Percentiles rank a stretch among this genome's conserved stretches.
Evolutionary conservation across 139 green algal genomes (phyloP).

Genomic region (Volvox reticuliferus): DNA sequence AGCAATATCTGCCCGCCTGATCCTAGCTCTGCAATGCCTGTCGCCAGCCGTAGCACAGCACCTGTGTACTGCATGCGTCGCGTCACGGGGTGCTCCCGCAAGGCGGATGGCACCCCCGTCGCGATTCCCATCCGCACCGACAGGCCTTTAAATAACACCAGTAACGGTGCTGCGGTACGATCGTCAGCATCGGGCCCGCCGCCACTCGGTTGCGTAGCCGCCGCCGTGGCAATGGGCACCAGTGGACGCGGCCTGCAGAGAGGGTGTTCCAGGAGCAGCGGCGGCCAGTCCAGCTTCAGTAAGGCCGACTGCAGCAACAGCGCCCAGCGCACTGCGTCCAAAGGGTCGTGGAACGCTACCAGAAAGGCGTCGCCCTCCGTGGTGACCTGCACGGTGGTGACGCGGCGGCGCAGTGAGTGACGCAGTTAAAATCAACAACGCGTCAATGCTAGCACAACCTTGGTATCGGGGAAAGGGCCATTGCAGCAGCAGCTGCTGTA

Average conservation of each 20-base stretch:
- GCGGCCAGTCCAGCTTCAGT: slow-evolving; percentile 39
- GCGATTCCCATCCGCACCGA: slow-evolving; percentile 36
- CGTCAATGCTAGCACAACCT: no score
- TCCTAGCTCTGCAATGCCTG: slow-evolving; percentile 20
- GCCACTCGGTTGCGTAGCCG: neutral
- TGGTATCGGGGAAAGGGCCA: no score
- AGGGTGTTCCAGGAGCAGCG: slow-evolving; percentile 45
- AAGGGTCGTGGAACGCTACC: slow-evolving; percentile 38
- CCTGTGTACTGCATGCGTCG: slow-evolving; percentile 47
- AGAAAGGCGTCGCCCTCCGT: slow-evolving; percentile 41
- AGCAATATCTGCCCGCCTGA: slow-evolving; percentile 27
- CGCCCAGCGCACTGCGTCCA: slow-evolving; percentile 34
- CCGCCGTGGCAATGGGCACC: slow-evolving; percentile 5
- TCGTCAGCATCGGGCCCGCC: neutral
- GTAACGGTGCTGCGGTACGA: neutral
- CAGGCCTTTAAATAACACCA: slow-evolving; percentile 41
- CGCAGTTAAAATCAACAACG: no score
- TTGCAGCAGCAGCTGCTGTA: neutral
- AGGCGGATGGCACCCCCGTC: slow-evolving; percentile 15
- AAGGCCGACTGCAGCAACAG: slow-evolving; percentile 41
- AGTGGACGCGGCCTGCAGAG: slow-evolving; percentile 28
- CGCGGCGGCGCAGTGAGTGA: no score
- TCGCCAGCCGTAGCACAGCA: slow-evolving; percentile 34
- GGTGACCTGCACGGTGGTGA: neutral
- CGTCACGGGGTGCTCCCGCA: slow-evolving; percentile 39